Evolutionary conservation across 2,329 filamentous ascomycete genomes (phyloP).

Genomic region (Akanthomyces lecanii): DNA sequence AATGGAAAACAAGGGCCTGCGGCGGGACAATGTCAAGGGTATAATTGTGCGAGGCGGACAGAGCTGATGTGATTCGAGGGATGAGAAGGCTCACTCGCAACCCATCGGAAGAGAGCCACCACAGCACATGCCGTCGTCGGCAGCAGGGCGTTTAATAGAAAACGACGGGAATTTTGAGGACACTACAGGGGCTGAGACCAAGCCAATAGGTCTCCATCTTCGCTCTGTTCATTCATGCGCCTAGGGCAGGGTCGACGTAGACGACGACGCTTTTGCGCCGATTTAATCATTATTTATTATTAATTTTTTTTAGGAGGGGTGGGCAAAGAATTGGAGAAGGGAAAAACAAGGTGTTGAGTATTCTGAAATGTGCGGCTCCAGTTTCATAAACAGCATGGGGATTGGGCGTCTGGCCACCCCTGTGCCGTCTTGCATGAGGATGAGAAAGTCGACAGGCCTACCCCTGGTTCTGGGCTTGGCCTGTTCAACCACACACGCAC

Average conservation of each 20-base stretch:
- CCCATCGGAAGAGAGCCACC: too few relatives aligned
- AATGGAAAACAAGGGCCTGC: not conserved
- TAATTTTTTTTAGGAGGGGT: too few relatives aligned
- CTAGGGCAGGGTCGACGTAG: not conserved
- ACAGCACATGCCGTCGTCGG: too few relatives aligned
- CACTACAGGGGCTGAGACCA: not conserved
- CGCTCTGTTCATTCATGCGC: too few relatives aligned
- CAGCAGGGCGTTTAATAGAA: not conserved
- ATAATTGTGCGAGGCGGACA: not conserved
- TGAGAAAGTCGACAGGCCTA: too few relatives aligned
- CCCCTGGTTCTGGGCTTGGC: not conserved
- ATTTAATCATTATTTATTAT: not conserved
- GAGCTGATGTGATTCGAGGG: not conserved
- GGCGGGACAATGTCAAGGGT: not conserved
- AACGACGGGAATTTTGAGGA: too few relatives aligned
- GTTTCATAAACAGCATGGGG: constrained; percentile 6
- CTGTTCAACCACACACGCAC: not conserved
- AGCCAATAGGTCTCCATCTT: not conserved
- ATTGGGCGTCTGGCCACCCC: not conserved
- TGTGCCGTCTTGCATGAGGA: not conserved
- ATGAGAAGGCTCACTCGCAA: not conserved
- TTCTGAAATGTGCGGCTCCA: not conserved
- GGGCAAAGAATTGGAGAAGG: not conserved
- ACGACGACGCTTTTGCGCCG: not conserved
- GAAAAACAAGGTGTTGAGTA: not conserved